Evolutionary conservation across 768 basidiomycete species (phyloP).

Genomic region (Hemileccinum impolitum): DNA sequence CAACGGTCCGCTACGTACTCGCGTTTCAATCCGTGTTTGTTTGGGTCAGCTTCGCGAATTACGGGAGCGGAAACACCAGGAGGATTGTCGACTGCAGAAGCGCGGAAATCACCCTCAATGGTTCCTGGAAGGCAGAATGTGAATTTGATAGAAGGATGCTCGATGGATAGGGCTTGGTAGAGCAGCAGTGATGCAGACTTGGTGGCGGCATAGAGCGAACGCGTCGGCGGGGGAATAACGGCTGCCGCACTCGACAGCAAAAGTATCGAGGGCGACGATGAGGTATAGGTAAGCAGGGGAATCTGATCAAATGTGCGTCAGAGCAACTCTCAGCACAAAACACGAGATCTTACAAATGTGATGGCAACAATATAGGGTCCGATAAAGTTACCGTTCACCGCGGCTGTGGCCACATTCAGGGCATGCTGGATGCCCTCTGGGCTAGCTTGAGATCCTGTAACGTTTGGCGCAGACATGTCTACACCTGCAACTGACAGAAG

Average conservation of each 20-base stretch:
- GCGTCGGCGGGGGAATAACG: slow-evolving; percentile 80
- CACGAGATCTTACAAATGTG: slow-evolving; percentile 54
- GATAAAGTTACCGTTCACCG: slow-evolving; percentile 60
- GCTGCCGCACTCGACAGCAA: slow-evolving; percentile 79
- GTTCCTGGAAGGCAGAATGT: slow-evolving; percentile 63
- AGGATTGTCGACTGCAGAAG: slow-evolving; percentile 67
- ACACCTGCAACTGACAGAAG: slow-evolving; percentile 69
- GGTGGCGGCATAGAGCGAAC: slow-evolving; percentile 78
- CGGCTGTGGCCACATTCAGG: slow-evolving; percentile 53
- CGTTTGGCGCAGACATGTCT: slow-evolving; percentile 29
- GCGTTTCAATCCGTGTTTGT: slow-evolving; percentile 54
- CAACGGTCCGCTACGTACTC: slow-evolving; percentile 59
- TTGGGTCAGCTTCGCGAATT: slow-evolving; percentile 47
- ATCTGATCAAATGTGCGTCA: slow-evolving; percentile 45
- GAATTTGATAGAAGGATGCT: slow-evolving; percentile 68
- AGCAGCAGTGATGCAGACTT: slow-evolving; percentile 78
- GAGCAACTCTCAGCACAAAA: not conserved
- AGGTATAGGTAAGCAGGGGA: slow-evolving; percentile 65
- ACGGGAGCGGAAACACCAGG: slow-evolving; percentile 27
- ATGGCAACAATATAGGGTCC: slow-evolving; percentile 70
- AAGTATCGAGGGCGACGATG: slow-evolving; percentile 66
- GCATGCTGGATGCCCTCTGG: slow-evolving; percentile 57
- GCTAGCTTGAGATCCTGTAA: slow-evolving; percentile 38
- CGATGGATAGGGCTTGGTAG: slow-evolving; percentile 76
- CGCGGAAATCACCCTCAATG: slow-evolving; percentile 76